These are phyloP conservation scores for sorghum (Sorghum bicolor) DNA, from an alignment of 176 grass and related monocot species.

Conservation along the genomic window Sorghum_bicolor_NCBIv3 NC_012875.2:50225501-50226000, in stretches of 20 bases:
- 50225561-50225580: neutral
- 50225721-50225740: neutral
- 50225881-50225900: neutral
- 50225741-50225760: neutral
- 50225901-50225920: neutral
- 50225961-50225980: too few species aligned
- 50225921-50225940: neutral
- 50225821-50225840: neutral
- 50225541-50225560: slow-evolving; percentile 17
- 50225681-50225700: neutral
- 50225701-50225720: neutral
- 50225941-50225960: neutral
- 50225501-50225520: slow-evolving; percentile 18
- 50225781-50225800: neutral
- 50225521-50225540: neutral
- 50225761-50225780: neutral
- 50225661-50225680: neutral
- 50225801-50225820: neutral
- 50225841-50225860: neutral
- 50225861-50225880: neutral
- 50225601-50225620: neutral
- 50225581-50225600: neutral
- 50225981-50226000: too few species aligned
- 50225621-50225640: neutral
- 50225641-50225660: neutral